phyloP scores from a whole-genome alignment of 768 basidiomycete species.

The Imleria badia region DNA sequence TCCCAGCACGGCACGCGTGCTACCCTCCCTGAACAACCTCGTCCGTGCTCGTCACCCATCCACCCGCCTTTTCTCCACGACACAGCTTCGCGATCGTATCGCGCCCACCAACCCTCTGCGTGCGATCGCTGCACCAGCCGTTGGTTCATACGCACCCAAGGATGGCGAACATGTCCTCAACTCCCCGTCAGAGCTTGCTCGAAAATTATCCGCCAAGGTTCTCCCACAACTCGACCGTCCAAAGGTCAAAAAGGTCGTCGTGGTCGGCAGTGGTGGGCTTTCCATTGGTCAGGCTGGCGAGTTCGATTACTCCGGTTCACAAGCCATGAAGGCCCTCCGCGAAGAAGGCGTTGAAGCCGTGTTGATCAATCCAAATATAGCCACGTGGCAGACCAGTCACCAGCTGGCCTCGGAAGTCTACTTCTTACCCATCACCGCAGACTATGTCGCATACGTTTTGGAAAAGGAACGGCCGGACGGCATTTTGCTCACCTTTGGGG shows the following conservation, averaged over 20 bases:
- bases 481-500: slow-evolving; percentile 95
- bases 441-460: slow-evolving; percentile 97
- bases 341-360: slow-evolving; percentile 95
- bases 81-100: slow-evolving; percentile 37
- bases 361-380: slow-evolving; percentile 98
- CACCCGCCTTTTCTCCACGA: slow-evolving; percentile 52
- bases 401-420: slow-evolving; percentile 96
- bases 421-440: slow-evolving; percentile 93
- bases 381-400: slow-evolving; percentile 99
- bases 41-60: slow-evolving; percentile 19
- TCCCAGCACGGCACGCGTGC: slow-evolving; percentile 10
- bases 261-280: slow-evolving; percentile 95
- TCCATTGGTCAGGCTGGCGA: slow-evolving; percentile 99
- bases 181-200: slow-evolving; percentile 92
- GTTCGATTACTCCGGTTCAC: slow-evolving; percentile 99
- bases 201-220: slow-evolving; percentile 91
- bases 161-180: slow-evolving; percentile 77
- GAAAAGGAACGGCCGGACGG: slow-evolving; percentile 99
- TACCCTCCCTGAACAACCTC: slow-evolving; percentile 19
- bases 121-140: slow-evolving; percentile 74
- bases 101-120: slow-evolving; percentile 52
- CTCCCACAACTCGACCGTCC: slow-evolving; percentile 89
- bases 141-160: slow-evolving; percentile 65
- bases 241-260: slow-evolving; percentile 91
- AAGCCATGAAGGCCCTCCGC: slow-evolving; percentile 88